Evolutionary conservation across 139 green algal genomes (phyloP).

Genomic region (Bryopsis sp.): DNA sequence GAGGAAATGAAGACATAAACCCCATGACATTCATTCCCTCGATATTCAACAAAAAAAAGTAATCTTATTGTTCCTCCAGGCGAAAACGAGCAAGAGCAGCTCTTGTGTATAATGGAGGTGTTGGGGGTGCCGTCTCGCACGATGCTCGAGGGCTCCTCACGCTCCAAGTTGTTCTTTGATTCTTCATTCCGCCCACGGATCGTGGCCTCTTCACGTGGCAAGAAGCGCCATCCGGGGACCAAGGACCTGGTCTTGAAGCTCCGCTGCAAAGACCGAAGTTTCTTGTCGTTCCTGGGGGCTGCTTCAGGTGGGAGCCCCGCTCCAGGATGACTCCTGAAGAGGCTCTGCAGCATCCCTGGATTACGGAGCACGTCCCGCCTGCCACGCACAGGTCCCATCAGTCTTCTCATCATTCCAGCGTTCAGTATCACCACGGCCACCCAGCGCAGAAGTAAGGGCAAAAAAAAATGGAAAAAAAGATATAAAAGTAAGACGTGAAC

Average conservation of each 20-base stretch:
- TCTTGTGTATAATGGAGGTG: constrained; percentile 74
- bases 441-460: no score
- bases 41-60: no score
- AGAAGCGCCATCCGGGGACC: constrained; percentile 28
- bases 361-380: constrained; percentile 33
- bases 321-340: constrained; percentile 62
- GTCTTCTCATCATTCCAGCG: no score
- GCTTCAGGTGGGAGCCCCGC: constrained; percentile 54
- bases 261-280: constrained; percentile 33
- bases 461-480: no score
- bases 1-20: no score
- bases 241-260: constrained; percentile 31
- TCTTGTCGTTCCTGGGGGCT: constrained; percentile 40
- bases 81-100: constrained; percentile 73
- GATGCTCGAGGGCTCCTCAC: constrained; percentile 46
- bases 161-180: constrained; percentile 75
- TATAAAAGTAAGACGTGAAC: no score
- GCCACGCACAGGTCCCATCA: no score
- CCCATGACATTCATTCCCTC: no score
- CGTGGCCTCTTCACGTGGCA: constrained; percentile 46
- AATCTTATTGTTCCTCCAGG: no score
- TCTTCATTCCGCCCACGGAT: constrained; percentile 31
- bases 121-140: constrained; percentile 42
- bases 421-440: no score
- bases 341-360: constrained; percentile 60